Base-by-base conservation (phyloP, 345 rosid genomes). In the Sisymbrium altissimum region DNA sequence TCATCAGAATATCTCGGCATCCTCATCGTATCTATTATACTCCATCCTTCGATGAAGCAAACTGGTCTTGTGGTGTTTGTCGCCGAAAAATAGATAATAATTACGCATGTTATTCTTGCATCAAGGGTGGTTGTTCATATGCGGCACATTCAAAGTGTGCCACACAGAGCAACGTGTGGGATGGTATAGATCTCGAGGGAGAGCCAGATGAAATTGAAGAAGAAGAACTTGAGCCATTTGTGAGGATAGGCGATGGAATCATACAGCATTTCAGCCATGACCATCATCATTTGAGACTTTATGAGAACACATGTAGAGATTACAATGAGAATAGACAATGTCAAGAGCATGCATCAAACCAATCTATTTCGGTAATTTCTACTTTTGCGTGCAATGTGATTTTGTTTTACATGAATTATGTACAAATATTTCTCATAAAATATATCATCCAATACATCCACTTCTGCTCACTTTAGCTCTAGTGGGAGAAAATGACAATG, bases 1-100 rank as follows among this genome's bases (percentile, higher is more conserved):
- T 55, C 64, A 17, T 68, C 4, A 54, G 41, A 19, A 68, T 54
- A 27, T 54, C 43, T 7, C 64, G 54, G 6, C 72, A 68, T 30
- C 9, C 1, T 2, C 72, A 68, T 15, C 53, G 43, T 27, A 27
- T 68, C 27, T 7, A 5, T 29, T 55, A n/a, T 9, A 54, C 14
- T 1, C 5, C 32, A 11, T 68, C 43, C 12, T 41, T 29, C 12
- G 13, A 39, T 0, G 6, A 17, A 3, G 14, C 9, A 29, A 1
- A 15, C 6, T 36, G n/a, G 41, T 58, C 25, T n/a, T 58, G 64
- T 17, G 3, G 9, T 8, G 15, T 32, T 10, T 58, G 64, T 18
- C 64, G 64, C 7, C 35, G 2, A 58, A 11, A 32, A 7, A 38
- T 58, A 8, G 7, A 58, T 4, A 33, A 17, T 38, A 27, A 58